Conservation (phyloP, 306 rosid genomes). For the Senna tora region DNA sequence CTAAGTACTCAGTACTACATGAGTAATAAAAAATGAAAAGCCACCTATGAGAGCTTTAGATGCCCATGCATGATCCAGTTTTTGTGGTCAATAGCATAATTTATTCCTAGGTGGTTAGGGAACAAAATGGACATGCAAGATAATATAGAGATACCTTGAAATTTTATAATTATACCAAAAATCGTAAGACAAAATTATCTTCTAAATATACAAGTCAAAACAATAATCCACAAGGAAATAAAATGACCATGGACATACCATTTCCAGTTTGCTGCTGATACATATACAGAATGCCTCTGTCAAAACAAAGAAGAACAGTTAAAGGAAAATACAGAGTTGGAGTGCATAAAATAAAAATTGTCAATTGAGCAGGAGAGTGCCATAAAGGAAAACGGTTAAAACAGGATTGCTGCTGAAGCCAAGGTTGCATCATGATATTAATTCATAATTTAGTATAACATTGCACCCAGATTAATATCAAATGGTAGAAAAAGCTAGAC, state of each 20-base stretch:
- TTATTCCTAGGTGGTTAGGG: background rate
- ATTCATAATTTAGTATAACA: conserved; percentile 6
- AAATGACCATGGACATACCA: conserved; percentile 56
- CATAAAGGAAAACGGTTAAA: conserved; percentile 1
- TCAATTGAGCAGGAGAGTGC: conserved; percentile 5
- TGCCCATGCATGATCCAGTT: background rate
- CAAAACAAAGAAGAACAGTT: conserved; percentile 39
- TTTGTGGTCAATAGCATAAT: background rate
- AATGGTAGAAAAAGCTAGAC: conserved; percentile 16
- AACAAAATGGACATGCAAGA: background rate
- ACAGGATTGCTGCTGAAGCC: conserved; percentile 24
- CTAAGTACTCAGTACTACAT: background rate
- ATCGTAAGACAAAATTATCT: background rate
- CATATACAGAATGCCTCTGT: conserved; percentile 77
- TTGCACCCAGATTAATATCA: conserved; percentile 16
- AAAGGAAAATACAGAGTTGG: conserved; percentile 25
- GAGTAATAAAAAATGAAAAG: background rate
- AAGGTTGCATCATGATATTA: conserved; percentile 1
- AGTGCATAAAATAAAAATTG: conserved; percentile 20
- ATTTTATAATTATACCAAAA: background rate
- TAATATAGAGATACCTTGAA: background rate
- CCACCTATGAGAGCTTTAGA: no score
- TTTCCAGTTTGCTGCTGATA: conserved; percentile 85
- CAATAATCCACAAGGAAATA: conserved; percentile 11
- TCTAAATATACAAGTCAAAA: background rate